These are phyloP conservation scores for Asterochloris sp. DNA, from an alignment of 139 green algal genomes.

Conservation along the genomic window DNA sequence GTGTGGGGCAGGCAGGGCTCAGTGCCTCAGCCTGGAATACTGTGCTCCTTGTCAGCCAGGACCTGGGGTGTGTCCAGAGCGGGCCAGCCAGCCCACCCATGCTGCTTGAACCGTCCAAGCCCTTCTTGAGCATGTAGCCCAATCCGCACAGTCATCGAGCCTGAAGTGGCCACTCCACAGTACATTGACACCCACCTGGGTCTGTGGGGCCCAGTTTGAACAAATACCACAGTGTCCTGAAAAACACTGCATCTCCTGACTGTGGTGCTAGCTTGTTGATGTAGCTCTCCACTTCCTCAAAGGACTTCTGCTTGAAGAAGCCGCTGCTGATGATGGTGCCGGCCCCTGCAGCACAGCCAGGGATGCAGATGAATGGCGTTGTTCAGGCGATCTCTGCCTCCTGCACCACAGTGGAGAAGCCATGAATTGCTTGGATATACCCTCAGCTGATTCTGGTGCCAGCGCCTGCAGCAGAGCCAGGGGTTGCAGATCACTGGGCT, in stretches of 20 bases:
- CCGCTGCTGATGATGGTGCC: not conserved
- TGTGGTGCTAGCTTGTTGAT: not conserved
- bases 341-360: not conserved
- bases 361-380: too few relatives aligned
- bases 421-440: too few relatives aligned
- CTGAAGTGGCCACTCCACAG: too few relatives aligned
- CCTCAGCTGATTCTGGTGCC: not conserved
- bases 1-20: not conserved
- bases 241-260: not conserved
- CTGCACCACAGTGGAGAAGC: too few relatives aligned
- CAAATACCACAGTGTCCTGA: not conserved
- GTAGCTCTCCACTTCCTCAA: slow-evolving; percentile 2
- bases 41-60: too few relatives aligned
- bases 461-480: not conserved
- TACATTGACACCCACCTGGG: not conserved
- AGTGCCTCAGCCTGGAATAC: not conserved
- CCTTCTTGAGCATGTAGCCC: too few relatives aligned
- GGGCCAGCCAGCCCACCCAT: too few relatives aligned
- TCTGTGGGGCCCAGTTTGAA: not conserved
- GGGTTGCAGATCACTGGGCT: too few relatives aligned
- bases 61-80: too few relatives aligned
- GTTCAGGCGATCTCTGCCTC: too few relatives aligned
- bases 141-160: too few relatives aligned
- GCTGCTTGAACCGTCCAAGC: too few relatives aligned
- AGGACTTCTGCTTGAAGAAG: not conserved